These are phyloP conservation scores for Fermentozyma sake DNA, from an alignment of 1,139 yeast genomes.

Conservation along the genomic window DNA sequence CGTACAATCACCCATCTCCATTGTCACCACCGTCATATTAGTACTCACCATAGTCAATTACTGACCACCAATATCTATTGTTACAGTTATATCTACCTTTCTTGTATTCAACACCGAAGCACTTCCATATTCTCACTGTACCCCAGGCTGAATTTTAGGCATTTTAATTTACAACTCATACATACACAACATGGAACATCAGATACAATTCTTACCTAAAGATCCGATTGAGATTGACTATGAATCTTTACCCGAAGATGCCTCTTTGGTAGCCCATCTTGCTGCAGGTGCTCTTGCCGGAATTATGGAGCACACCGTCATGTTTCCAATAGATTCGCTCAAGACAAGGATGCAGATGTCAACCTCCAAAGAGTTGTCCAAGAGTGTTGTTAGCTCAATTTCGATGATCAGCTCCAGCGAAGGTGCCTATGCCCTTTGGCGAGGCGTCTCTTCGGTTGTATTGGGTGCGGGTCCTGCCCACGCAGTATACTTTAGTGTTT, in stretches of 20 bases:
- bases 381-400: slow-evolving; percentile 53
- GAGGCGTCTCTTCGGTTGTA: slow-evolving; percentile 90
- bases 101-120: too few relatives aligned
- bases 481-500: slow-evolving; percentile 95
- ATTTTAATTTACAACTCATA: neutral
- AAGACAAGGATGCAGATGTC: slow-evolving; percentile 92
- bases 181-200: slow-evolving; percentile 13
- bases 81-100: too few relatives aligned
- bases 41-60: too few relatives aligned
- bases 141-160: too few relatives aligned
- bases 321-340: slow-evolving; percentile 94
- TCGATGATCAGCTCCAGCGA: slow-evolving; percentile 80
- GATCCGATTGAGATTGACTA: slow-evolving; percentile 64
- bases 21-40: too few relatives aligned
- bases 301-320: slow-evolving; percentile 94
- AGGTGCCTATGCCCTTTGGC: slow-evolving; percentile 87
- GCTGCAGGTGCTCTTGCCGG: slow-evolving; percentile 97
- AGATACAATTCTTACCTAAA: slow-evolving; percentile 11
- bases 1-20: too few relatives aligned
- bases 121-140: too few relatives aligned
- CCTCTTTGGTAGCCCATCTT: slow-evolving; percentile 78
- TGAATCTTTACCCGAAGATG: slow-evolving; percentile 86
- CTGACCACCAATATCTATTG: too few relatives aligned
- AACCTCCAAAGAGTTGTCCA: slow-evolving; percentile 31
- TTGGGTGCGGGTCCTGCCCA: slow-evolving; percentile 99